Percentiles rank a stretch among this genome's conserved stretches.
Conservation (phyloP, 805 yeast genomes). For the Torulaspora microellipsoides region DNA sequence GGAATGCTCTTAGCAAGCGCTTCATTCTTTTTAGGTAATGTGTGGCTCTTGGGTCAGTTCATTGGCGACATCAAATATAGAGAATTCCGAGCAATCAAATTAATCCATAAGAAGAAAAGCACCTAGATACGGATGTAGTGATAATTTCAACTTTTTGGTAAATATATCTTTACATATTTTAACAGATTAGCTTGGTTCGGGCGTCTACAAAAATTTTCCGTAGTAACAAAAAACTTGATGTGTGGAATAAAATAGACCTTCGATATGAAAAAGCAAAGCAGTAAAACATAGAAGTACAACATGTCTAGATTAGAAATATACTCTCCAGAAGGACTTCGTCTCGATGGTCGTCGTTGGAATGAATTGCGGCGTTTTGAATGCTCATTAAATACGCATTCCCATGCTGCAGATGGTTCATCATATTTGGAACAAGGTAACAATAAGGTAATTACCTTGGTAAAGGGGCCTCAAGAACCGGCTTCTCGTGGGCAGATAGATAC, state of each 20-base stretch:
- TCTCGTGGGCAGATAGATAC: slow-evolving; percentile 47
- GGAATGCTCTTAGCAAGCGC: slow-evolving; percentile 53
- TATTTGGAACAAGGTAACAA: slow-evolving; percentile 90
- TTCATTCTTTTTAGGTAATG: slow-evolving; percentile 56
- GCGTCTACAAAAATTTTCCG: too few relatives aligned
- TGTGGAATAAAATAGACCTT: too few relatives aligned
- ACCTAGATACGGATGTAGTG: neutral
- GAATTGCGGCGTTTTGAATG: slow-evolving; percentile 82
- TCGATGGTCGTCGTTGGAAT: slow-evolving; percentile 94
- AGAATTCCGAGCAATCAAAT: neutral
- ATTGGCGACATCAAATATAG: slow-evolving; percentile 39
- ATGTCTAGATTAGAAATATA: slow-evolving; percentile 77
- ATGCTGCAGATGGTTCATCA: slow-evolving; percentile 86
- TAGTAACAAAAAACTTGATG: too few relatives aligned
- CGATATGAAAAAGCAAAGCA: too few relatives aligned
- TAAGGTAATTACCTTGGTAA: slow-evolving; percentile 76
- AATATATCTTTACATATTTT: neutral
- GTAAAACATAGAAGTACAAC: neutral
- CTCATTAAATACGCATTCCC: slow-evolving; percentile 81
- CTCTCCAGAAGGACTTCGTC: slow-evolving; percentile 91
- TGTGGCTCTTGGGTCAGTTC: slow-evolving; percentile 54
- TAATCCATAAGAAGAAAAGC: slow-evolving; percentile 1
- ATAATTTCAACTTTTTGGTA: neutral
- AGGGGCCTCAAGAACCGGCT: slow-evolving; percentile 86
- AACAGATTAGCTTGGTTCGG: neutral